Evolutionary conservation across 331 rosid genomes (phyloP).

Genomic region (Spiraea crenata): DNA sequence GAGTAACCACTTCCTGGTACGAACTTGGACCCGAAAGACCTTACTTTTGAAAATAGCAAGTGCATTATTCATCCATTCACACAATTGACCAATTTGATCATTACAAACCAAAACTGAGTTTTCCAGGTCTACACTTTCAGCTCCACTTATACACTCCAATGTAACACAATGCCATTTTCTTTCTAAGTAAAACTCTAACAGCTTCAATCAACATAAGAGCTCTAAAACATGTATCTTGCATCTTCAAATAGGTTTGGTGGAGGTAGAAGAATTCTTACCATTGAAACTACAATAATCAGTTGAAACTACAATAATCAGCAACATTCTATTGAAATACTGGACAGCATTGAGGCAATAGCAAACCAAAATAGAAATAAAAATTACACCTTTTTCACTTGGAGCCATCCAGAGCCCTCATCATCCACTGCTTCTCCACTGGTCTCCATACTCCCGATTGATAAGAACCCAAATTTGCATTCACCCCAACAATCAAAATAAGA

Average conservation of each 20-base stretch:
- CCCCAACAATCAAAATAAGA: slow-evolving; percentile 2
- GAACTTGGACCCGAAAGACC: no score
- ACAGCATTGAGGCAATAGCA: neutral
- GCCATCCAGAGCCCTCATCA: slow-evolving; percentile 97
- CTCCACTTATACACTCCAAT: neutral
- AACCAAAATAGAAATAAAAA: neutral
- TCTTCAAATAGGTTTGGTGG: neutral
- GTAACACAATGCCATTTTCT: neutral
- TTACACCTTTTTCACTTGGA: slow-evolving; percentile 87
- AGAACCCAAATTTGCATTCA: slow-evolving; percentile 29
- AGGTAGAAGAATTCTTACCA: neutral
- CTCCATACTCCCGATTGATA: slow-evolving; percentile 56
- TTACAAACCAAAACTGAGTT: neutral
- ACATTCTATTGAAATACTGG: neutral
- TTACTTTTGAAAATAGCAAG: no score
- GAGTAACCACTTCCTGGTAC: neutral
- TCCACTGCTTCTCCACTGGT: slow-evolving; percentile 54
- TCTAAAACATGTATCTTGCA: neutral
- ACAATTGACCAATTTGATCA: neutral
- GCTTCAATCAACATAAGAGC: neutral
- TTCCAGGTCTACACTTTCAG: neutral
- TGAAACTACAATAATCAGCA: neutral
- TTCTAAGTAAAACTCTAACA: neutral
- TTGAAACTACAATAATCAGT: no score
- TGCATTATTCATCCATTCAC: no score